Percentiles rank a stretch among this genome's conserved stretches.
Conservation (phyloP, 257 asterid species). For the Penstemon barbatus region DNA sequence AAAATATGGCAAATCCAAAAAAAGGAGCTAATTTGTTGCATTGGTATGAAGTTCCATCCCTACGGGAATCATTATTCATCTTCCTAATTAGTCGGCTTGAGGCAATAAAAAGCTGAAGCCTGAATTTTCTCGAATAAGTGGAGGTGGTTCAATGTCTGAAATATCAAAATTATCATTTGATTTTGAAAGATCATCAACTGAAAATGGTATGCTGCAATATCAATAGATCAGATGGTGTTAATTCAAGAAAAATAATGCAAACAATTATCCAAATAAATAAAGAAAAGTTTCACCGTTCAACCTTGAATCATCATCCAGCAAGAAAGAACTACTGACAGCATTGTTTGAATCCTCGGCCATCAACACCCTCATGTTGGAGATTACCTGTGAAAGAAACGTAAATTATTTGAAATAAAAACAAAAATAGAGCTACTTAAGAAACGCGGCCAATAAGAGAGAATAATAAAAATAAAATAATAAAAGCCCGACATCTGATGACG, state of each 20-base stretch:
- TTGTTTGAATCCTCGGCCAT: slow-evolving; percentile 98
- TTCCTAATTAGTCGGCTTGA: slow-evolving; percentile 47
- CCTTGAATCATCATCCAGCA: slow-evolving; percentile 99
- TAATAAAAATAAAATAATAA: no score
- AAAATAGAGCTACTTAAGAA: no score
- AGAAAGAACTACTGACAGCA: slow-evolving; percentile 96
- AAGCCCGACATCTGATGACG: no score
- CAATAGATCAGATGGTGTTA: slow-evolving; percentile 4
- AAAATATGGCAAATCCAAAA: no score
- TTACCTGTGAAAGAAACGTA: slow-evolving; percentile 25
- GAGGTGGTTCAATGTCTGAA: slow-evolving; percentile 93
- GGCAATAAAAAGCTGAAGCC: slow-evolving; percentile 95
- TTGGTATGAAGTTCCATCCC: no score
- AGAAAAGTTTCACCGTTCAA: slow-evolving; percentile 32
- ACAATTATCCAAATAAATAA: slow-evolving; percentile 16
- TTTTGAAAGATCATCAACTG: slow-evolving; percentile 92
- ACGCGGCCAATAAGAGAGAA: no score
- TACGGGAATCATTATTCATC: no score
- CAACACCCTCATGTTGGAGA: slow-evolving; percentile 78
- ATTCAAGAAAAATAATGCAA: background rate
- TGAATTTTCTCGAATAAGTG: slow-evolving; percentile 92
- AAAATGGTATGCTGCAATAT: slow-evolving; percentile 90
- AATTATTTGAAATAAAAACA: no score
- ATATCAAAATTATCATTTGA: slow-evolving; percentile 89
- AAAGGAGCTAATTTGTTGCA: no score